phyloP scores from a whole-genome alignment of 202 grass and related monocot species.

The Schoenoplectus tabernaemontani region DNA sequence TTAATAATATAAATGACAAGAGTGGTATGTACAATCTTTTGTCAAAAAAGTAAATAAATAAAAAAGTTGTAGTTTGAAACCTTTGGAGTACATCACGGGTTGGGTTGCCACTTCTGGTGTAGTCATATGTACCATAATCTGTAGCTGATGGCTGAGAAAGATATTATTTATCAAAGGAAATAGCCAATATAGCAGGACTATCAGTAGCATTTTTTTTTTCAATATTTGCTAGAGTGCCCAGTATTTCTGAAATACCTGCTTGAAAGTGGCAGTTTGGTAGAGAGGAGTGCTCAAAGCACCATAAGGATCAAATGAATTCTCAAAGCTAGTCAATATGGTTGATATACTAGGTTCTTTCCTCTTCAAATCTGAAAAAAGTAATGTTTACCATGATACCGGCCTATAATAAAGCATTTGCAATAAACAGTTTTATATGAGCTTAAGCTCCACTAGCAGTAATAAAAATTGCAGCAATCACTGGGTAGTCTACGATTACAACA shows the following conservation, averaged over 20 bases:
- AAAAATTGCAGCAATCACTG: not conserved
- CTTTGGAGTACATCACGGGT: slow-evolving; percentile 96
- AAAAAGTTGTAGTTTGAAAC: slow-evolving; percentile 25
- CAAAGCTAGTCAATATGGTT: slow-evolving; percentile 68
- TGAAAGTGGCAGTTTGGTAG: slow-evolving; percentile 97
- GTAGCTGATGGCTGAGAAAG: slow-evolving; percentile 71
- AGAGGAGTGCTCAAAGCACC: slow-evolving; percentile 78
- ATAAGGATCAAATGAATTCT: slow-evolving; percentile 79
- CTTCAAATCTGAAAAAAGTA: slow-evolving; percentile 31
- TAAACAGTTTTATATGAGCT: not conserved
- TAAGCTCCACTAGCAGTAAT: not conserved
- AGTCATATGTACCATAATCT: slow-evolving; percentile 79
- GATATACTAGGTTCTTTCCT: slow-evolving; percentile 65
- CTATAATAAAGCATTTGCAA: not conserved
- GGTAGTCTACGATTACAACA: not conserved
- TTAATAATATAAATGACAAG: not conserved
- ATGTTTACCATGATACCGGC: not conserved
- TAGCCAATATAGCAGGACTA: slow-evolving; percentile 1
- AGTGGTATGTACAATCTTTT: not conserved
- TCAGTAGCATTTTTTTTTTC: not conserved
- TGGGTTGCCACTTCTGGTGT: slow-evolving; percentile 95
- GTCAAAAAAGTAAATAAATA: not conserved
- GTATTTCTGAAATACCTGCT: slow-evolving; percentile 48
- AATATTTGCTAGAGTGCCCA: not conserved
- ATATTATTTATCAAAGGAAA: slow-evolving; percentile 10